Evolutionary conservation across 2,329 filamentous ascomycete genomes (phyloP), one percentile per base, ranked within the genome.

Genomic region (Verticillium tricorpus): DNA sequence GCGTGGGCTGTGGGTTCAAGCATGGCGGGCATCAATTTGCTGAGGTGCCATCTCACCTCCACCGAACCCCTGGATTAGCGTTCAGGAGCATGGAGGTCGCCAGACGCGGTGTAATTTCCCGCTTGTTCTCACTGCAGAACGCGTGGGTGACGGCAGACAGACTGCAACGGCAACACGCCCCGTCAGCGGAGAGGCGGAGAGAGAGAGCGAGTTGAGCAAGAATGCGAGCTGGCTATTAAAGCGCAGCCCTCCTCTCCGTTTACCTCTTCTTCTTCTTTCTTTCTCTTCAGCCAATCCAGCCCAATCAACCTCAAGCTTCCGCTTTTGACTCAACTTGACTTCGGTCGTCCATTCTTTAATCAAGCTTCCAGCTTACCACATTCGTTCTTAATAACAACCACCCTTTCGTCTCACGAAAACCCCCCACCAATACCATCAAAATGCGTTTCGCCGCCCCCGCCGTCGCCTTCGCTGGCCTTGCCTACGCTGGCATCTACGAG

Each of bases 371-470:
- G 69, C 72, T 73, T 71, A 66, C 70, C 61, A 69, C 65, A 63
- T 62, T 68, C 67, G 66, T 64, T 71, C 67, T 68, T 69, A 70
- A 65, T 69, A 69, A 69, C 69, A 68, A 67, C 69, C 68, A 62
- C 66, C 68, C 66, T 70, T 69, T 72, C 70, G 69, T 62, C 66
- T 63, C 37, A 39, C 40, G 40, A 31, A 67, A 71, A 72, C 66
- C 62, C 68, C 61, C 63, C 56, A 55, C 45, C 40, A 40, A 39
- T 14, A 61, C 57, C 52, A 65, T 69, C 84, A 87, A 86, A 71
- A 88, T 88, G 85, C 83, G 83, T 84, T 86, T 86, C 83, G 77
- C 80, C 70, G 78, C 79, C 68, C 73, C 76, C 72, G 71, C 82
- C 71, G 77, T 86, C 69, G 77, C 75, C 69, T 66, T 74, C 70